These are phyloP conservation scores for Bretziella fagacearum DNA, from an alignment of 2,329 filamentous ascomycete genomes.

Conservation along the genomic window DNA sequence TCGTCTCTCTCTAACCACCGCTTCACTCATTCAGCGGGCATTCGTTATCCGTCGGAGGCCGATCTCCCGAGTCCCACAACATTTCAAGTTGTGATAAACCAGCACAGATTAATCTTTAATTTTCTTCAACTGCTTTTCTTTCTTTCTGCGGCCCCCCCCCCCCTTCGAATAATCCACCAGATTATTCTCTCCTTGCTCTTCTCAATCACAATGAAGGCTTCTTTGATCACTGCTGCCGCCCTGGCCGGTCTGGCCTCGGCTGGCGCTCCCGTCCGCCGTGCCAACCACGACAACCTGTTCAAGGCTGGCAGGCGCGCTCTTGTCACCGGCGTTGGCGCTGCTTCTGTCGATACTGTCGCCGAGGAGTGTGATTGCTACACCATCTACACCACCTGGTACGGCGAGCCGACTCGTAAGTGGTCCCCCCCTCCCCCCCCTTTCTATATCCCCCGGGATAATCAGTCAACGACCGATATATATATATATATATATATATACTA, in stretches of 20 bases:
- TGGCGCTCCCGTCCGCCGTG: constrained; percentile 17
- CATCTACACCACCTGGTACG: constrained; percentile 54
- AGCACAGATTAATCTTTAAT: constrained; percentile 13
- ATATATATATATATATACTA: too few species aligned
- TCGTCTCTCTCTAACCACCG: constrained; percentile 33
- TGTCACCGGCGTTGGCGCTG: constrained; percentile 24
- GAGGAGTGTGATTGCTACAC: constrained; percentile 53
- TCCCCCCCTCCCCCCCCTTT: background rate
- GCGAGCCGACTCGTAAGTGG: constrained; percentile 45
- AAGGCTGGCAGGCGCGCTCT: constrained; percentile 40
- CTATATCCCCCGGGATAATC: background rate
- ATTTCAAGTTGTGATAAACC: constrained; percentile 17
- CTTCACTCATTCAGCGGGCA: constrained; percentile 84
- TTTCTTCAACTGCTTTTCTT: constrained; percentile 2
- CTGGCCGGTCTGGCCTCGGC: constrained; percentile 40
- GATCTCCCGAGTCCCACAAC: constrained; percentile 15
- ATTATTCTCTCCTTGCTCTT: background rate
- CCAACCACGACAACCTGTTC: constrained; percentile 37
- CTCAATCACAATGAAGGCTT: constrained; percentile 54
- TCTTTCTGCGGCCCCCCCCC: background rate
- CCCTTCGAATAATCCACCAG: constrained; percentile 4
- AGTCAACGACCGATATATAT: background rate
- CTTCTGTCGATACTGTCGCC: constrained; percentile 21
- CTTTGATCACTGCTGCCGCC: constrained; percentile 48
- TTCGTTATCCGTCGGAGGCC: constrained; percentile 33